Evolutionary conservation across 2,329 filamentous ascomycete genomes (phyloP), one percentile per base, ranked within the genome.

Genomic region (Byssochlamys sp.): DNA sequence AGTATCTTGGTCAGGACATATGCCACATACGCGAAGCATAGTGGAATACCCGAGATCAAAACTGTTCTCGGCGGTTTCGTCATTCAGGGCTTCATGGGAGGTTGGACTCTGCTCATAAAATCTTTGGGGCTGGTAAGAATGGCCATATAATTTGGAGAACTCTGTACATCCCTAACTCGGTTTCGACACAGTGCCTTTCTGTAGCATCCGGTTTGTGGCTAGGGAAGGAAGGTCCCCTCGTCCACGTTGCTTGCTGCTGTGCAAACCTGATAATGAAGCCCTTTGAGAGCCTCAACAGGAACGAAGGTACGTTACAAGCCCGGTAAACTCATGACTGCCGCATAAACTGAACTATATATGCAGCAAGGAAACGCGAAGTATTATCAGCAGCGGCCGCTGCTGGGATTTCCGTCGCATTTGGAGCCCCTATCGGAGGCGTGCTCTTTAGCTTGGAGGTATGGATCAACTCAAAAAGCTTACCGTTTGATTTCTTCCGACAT

Each of bases 21-120:
- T 73, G 90, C 90, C 26, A 80, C 88, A 4, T 90, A 96, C 73
- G 92, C 92, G 53, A 92, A 89, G 70, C 92, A 97, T 69, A 96
- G 90, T 70, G 92, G 92, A 74, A 96, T 99, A 65, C 91, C 92
- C 4, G 92, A 99, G 77, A 95, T 99, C 75, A 99, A 99, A 79
- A 96, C 91, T 2, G 84, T 99, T 7, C 77, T 99, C 56, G 92
- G 92, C 48, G 92, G 92, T 4, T 96, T 96, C 71, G 87, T 99
- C 31, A 96, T 99, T 60, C 83, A 86, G 60, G 84, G 86, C 59
- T 95, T 97, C 66, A 79, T 97, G 67, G 90, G 91, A 9, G 80
- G 80, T 31, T 96, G 91, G 91, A 96, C 92, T 1, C 77, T 97
- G 68, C 73, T 90, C 29, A 91, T 91, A 57, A 97, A 97, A 71